phyloP scores from a whole-genome alignment of 1,139 yeast genomes.

The Martiniozyma asiatica region DNA sequence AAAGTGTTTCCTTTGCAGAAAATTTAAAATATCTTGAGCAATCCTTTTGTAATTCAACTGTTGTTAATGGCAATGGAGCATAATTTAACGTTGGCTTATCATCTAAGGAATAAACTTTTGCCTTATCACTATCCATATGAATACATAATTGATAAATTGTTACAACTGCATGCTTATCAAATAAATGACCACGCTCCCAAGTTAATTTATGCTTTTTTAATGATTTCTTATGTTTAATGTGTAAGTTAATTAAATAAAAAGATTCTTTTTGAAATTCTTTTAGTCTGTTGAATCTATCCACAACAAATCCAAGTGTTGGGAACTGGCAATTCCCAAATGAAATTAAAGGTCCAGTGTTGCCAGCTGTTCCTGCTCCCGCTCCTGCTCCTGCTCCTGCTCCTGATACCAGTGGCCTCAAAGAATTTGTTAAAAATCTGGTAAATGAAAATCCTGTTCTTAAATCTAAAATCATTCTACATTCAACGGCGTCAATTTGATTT shows the following conservation, averaged over 20 bases:
- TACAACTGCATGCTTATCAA: slow-evolving; percentile 57
- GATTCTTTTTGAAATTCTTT: slow-evolving; percentile 60
- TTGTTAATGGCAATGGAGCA: slow-evolving; percentile 84
- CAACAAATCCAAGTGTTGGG: slow-evolving; percentile 93
- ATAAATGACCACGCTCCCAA: slow-evolving; percentile 65
- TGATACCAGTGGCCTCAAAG: slow-evolving; percentile 24
- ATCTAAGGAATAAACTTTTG: slow-evolving; percentile 38
- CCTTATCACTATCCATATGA: slow-evolving; percentile 28
- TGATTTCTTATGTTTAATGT: slow-evolving; percentile 30
- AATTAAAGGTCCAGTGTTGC: slow-evolving; percentile 22
- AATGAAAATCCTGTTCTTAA: slow-evolving; percentile 82
- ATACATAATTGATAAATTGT: slow-evolving; percentile 60
- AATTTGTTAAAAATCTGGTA: slow-evolving; percentile 60
- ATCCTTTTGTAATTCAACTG: slow-evolving; percentile 87
- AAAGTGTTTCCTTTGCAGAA: slow-evolving; percentile 74
- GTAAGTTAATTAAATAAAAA: slow-evolving; percentile 64
- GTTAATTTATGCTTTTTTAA: slow-evolving; percentile 29
- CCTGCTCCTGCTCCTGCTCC: slow-evolving; percentile 11
- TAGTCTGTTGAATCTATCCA: slow-evolving; percentile 78
- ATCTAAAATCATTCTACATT: slow-evolving; percentile 79
- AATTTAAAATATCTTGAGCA: slow-evolving; percentile 66
- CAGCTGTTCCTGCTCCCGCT: slow-evolving; percentile 5
- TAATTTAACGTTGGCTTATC: slow-evolving; percentile 62
- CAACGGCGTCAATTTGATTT: slow-evolving; percentile 71
- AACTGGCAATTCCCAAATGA: slow-evolving; percentile 96